Conservation (phyloP, 495 filamentous ascomycete genomes). For the Rusavskia elegans region DNA sequence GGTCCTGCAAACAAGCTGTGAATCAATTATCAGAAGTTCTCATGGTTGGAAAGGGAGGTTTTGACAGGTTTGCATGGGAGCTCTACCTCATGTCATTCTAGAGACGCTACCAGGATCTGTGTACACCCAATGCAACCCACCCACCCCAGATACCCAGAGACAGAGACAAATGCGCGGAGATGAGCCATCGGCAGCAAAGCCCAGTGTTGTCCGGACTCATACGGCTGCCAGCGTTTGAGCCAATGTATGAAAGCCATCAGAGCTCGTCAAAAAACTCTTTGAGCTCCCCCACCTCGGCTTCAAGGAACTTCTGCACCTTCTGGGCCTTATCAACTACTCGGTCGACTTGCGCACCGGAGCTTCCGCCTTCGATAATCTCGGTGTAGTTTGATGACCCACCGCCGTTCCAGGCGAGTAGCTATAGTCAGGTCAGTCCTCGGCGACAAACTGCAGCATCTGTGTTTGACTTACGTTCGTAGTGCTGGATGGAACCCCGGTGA, state of each 20-base stretch:
- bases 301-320: conserved; percentile 39
- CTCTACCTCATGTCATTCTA: too few species aligned
- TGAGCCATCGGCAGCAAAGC: too few species aligned
- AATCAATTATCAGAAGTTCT: too few species aligned
- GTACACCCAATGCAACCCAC: too few species aligned
- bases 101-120: too few species aligned
- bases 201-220: too few species aligned
- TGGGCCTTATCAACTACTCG: conserved; percentile 17
- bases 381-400: conserved; percentile 84
- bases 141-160: too few species aligned
- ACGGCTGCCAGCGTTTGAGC: too few species aligned
- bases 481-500: conserved; percentile 69
- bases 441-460: background rate
- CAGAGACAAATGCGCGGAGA: too few species aligned
- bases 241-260: background rate
- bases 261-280: conserved; percentile 23
- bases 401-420: conserved; percentile 97
- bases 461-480: conserved; percentile 54
- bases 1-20: too few species aligned
- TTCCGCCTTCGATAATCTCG: conserved; percentile 43
- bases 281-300: conserved; percentile 21
- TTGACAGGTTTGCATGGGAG: too few species aligned
- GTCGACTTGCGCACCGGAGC: conserved; percentile 32
- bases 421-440: background rate
- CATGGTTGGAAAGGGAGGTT: too few species aligned